A percentile compares a stretch with the other conserved stretches of the same genome.
These are phyloP conservation scores for Trichoderma pleuroti DNA, from an alignment of 2,329 filamentous ascomycete species.

Conservation along the genomic window DNA sequence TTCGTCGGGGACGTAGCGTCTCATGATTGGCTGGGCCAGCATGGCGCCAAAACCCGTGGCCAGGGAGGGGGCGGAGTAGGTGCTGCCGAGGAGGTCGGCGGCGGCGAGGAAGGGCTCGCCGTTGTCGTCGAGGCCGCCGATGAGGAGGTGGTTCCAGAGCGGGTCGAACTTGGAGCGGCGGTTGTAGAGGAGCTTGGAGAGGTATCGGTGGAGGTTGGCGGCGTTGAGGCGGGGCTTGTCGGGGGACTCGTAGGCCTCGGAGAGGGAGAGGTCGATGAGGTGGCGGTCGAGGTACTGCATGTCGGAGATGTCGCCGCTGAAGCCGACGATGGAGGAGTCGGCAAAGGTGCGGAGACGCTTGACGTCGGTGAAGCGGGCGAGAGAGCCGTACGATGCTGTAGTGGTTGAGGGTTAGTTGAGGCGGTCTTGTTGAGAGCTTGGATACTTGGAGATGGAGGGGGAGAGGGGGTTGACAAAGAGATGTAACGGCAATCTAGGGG, in stretches of 20 bases:
- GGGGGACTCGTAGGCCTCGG: conserved; percentile 72
- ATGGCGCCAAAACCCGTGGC: conserved; percentile 93
- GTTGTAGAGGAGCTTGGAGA: conserved; percentile 93
- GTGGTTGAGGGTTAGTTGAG: not conserved
- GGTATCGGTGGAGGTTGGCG: conserved; percentile 93
- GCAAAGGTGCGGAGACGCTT: conserved; percentile 92
- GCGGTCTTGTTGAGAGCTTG: not conserved
- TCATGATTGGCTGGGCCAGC: conserved; percentile 88
- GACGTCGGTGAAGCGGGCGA: conserved; percentile 93
- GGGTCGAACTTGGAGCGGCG: conserved; percentile 95
- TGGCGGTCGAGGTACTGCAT: conserved; percentile 98
- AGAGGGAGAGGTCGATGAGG: conserved; percentile 75
- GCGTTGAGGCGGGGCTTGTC: conserved; percentile 63
- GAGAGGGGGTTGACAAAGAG: not conserved
- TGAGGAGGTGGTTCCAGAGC: conserved; percentile 92
- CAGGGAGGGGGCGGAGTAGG: conserved; percentile 81
- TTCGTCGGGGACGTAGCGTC: conserved; percentile 80
- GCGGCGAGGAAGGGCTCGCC: conserved; percentile 84
- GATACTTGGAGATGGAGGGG: not conserved
- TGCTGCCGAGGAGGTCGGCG: conserved; percentile 88
- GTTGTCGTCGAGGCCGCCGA: conserved; percentile 80
- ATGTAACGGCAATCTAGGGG: not conserved
- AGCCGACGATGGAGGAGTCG: conserved; percentile 78
- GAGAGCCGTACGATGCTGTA: conserved; percentile 94
- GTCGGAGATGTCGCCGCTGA: conserved; percentile 95